A percentile compares a stretch with the other conserved stretches of the same genome.
These are phyloP conservation scores for Lachancea sp. DNA, from an alignment of 805 yeast genomes.

Conservation along the genomic window DNA sequence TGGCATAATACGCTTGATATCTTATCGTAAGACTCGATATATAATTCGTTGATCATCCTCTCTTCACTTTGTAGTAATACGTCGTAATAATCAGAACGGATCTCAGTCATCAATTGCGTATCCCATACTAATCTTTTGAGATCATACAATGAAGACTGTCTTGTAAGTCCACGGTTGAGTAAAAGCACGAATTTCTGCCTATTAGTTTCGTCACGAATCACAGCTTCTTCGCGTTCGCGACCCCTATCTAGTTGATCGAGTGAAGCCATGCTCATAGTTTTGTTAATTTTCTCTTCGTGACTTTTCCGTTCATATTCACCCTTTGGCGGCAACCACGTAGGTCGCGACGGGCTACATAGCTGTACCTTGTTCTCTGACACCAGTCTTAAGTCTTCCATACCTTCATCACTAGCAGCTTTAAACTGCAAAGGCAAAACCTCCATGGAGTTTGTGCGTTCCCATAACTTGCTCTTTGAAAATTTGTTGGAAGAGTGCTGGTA, in stretches of 20 bases:
- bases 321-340: conserved; percentile 69
- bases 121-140: conserved; percentile 29
- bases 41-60: conserved; percentile 20
- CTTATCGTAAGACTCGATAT: conserved; percentile 37
- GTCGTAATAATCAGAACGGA: conserved; percentile 20
- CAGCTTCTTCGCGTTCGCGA: conserved; percentile 23
- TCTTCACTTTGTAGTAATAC: conserved; percentile 23
- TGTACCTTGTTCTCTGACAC: conserved; percentile 57
- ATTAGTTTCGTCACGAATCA: conserved; percentile 25
- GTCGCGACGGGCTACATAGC: conserved; percentile 54
- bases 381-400: conserved; percentile 52
- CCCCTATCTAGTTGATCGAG: conserved; percentile 29
- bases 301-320: conserved; percentile 42
- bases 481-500: conserved; percentile 36
- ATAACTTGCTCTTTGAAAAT: conserved; percentile 34
- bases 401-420: conserved; percentile 34
- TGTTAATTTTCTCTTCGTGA: conserved; percentile 52
- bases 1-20: conserved; percentile 27
- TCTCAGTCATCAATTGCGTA: conserved; percentile 22
- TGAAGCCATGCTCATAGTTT: conserved; percentile 32
- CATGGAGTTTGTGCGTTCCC: conserved; percentile 33
- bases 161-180: conserved; percentile 29
- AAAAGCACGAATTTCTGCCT: conserved; percentile 23
- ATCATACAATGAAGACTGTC: conserved; percentile 26
- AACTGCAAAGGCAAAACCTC: conserved; percentile 35